Conservation (phyloP, 1,284 basidiomycete species). For the Kwoniella shivajii region DNA sequence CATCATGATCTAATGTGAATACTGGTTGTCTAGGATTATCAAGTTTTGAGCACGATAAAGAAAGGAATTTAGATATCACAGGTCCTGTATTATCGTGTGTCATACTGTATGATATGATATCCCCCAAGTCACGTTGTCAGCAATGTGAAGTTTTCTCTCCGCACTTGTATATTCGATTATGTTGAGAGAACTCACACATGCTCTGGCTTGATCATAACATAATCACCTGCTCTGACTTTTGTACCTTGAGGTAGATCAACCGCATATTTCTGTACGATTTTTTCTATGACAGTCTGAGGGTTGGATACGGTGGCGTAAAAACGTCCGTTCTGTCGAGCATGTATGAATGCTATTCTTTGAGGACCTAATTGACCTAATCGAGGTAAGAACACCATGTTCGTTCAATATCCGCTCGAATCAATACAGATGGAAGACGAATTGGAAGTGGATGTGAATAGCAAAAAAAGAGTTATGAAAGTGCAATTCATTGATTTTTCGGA, state of each 20-base stretch:
- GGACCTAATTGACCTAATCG: slow-evolving; percentile 10
- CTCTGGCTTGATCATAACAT: slow-evolving; percentile 97
- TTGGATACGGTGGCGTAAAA: slow-evolving; percentile 45
- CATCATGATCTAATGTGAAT: slow-evolving; percentile 97
- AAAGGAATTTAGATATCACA: slow-evolving; percentile 95
- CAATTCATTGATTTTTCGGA: not conserved
- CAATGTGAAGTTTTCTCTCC: not conserved
- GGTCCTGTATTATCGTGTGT: slow-evolving; percentile 98
- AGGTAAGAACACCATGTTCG: slow-evolving; percentile 13
- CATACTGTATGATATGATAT: slow-evolving; percentile 61
- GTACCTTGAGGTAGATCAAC: slow-evolving; percentile 78
- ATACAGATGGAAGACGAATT: too few relatives aligned
- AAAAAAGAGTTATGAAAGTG: not conserved
- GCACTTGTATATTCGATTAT: too few relatives aligned
- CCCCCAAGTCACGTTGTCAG: not conserved
- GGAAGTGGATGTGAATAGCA: not conserved
- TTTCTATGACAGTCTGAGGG: slow-evolving; percentile 92
- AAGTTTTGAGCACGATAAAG: slow-evolving; percentile 87
- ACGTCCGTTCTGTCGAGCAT: slow-evolving; percentile 8
- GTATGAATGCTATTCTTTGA: slow-evolving; percentile 9
- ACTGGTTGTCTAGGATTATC: slow-evolving; percentile 75
- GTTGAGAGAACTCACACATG: slow-evolving; percentile 70
- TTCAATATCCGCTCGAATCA: too few relatives aligned
- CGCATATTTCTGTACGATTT: slow-evolving; percentile 96
- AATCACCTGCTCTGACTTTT: slow-evolving; percentile 89